Percentiles rank a stretch among this genome's conserved stretches.
phyloP scores from a whole-genome alignment of 352 stramenopile species.

The Pythium sukuiense region DNA sequence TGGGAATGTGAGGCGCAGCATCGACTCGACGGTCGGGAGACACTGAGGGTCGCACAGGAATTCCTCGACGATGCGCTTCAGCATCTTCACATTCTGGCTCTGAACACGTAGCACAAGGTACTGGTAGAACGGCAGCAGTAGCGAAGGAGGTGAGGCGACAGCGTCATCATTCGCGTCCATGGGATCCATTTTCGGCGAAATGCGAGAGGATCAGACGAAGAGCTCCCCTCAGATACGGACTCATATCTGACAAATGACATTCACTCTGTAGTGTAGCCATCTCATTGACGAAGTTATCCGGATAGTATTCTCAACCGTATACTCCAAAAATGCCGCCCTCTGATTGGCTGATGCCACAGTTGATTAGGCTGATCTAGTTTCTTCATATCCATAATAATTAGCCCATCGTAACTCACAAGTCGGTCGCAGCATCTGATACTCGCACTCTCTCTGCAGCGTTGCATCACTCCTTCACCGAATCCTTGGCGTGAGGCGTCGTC shows the following conservation, averaged over 20 bases:
- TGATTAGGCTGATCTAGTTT: not conserved
- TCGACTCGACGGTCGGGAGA: slow-evolving; percentile 15
- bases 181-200: not conserved
- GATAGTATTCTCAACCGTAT: slow-evolving; percentile 2
- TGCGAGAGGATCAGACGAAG: not conserved
- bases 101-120: slow-evolving; percentile 9
- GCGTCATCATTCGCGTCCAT: not conserved
- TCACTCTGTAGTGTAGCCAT: not conserved
- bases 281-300: not conserved
- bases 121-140: slow-evolving; percentile 25
- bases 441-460: not conserved
- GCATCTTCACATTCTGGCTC: slow-evolving; percentile 20
- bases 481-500: not conserved
- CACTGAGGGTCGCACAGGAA: slow-evolving; percentile 1
- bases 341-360: slow-evolving; percentile 6
- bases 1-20: slow-evolving; percentile 17
- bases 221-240: not conserved
- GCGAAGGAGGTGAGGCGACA: not conserved
- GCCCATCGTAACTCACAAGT: not conserved
- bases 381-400: slow-evolving; percentile 1
- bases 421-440: not conserved
- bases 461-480: not conserved
- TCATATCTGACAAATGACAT: not conserved
- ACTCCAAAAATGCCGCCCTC: not conserved
- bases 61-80: slow-evolving; percentile 11